Evolutionary conservation across 2,329 filamentous ascomycete genomes (phyloP), one percentile per base, ranked within the genome.

Genomic region (Trichophaea hybrida): DNA sequence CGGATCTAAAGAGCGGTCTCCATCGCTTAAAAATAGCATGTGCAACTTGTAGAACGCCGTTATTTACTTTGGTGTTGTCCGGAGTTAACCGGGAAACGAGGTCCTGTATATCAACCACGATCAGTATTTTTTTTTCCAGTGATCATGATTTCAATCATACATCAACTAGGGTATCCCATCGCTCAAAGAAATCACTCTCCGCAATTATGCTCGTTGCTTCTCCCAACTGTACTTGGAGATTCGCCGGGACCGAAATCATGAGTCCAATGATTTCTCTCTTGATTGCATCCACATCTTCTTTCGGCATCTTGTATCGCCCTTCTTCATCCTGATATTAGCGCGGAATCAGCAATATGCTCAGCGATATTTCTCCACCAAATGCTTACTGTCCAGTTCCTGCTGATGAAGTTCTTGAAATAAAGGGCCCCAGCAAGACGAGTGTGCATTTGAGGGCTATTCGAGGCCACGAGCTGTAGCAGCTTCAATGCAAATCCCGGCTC

Each of bases 371-470:
- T 40, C 33, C 12, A 51, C 46, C 32, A 15, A 57, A 8, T 37
- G 43, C 81, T 67, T 74, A 85, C 83, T 68, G 88, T 87, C 82
- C 94, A 98, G 77, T 89, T 93, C 71, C 86, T 82, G 73, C 86
- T 86, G 70, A 98, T 89, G 73, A 95, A 94, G 76, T 98, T 98
- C 75, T 98, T 98, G 80, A 98, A 98, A 76, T 87, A 93, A 61
- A 98, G 79, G 33, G 93, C 88, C 69, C 86, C 88, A 5, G 91
- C 82, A 46, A 98, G 82, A 64, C 93, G 84, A 62, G 87, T 93
- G 69, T 87, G 91, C 65, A 78, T 74, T 44, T 88, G 83, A 64
- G 85, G 80, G 46, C 79, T 76, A 59, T 83, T 80, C 66, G 85
- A 82, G 65, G 86, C 88, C 69, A 95, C 88, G 70, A 97, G 94